Conservation (phyloP, 495 filamentous ascomycete species). For the Penicillium canescens region DNA sequence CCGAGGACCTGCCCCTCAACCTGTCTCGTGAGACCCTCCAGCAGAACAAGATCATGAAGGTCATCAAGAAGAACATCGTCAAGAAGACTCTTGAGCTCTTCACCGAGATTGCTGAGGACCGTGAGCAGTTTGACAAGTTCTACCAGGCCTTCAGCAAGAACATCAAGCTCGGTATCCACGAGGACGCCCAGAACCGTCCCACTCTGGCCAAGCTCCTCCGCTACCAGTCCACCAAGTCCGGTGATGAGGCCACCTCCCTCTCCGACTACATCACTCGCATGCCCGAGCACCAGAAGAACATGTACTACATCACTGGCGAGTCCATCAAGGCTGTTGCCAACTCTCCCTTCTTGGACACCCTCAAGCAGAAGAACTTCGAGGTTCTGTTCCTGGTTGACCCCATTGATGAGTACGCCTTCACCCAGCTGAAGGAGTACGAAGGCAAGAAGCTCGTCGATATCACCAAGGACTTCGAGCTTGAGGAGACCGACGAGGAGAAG, state of each 20-base stretch:
- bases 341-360: slow-evolving; percentile 97
- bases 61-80: slow-evolving; percentile 99
- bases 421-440: slow-evolving; percentile 99
- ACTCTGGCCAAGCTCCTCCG: slow-evolving; percentile 96
- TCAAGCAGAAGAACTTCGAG: slow-evolving; percentile 99
- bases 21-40: slow-evolving; percentile 99
- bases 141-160: slow-evolving; percentile 99
- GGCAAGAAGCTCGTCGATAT: slow-evolving; percentile 99
- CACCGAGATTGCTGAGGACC: slow-evolving; percentile 96
- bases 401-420: slow-evolving; percentile 99
- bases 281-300: slow-evolving; percentile 99
- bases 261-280: slow-evolving; percentile 97
- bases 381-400: slow-evolving; percentile 99
- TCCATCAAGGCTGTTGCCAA: slow-evolving; percentile 96
- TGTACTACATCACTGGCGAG: slow-evolving; percentile 99
- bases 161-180: slow-evolving; percentile 99
- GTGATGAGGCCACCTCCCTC: slow-evolving; percentile 92
- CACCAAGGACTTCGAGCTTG: slow-evolving; percentile 99
- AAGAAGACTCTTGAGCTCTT: slow-evolving; percentile 99
- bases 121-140: slow-evolving; percentile 99
- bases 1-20: slow-evolving; percentile 98
- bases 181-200: slow-evolving; percentile 96
- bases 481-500: slow-evolving; percentile 99
- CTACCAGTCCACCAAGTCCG: slow-evolving; percentile 98
- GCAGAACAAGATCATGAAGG: slow-evolving; percentile 99